Percentiles rank a stretch among this genome's conserved stretches.
These are phyloP conservation scores for Anastatica hierochuntica DNA, from an alignment of 345 rosid species.

Conservation along the genomic window DNA sequence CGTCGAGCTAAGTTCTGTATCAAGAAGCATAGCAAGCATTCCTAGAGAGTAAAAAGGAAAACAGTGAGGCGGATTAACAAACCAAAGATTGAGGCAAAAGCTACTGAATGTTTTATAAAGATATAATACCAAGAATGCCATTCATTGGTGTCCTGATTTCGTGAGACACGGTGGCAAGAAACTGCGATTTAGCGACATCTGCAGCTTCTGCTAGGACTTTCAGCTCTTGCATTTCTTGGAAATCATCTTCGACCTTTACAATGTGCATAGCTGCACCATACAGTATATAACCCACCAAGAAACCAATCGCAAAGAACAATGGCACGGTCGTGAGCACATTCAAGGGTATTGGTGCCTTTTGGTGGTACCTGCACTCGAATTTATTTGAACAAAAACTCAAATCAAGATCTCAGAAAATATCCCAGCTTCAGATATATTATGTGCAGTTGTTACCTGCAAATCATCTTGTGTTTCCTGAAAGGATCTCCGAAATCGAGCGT, in stretches of 20 bases:
- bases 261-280: slow-evolving; percentile 71
- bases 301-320: slow-evolving; percentile 62
- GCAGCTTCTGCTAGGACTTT: slow-evolving; percentile 95
- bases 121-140: slow-evolving; percentile 74
- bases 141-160: slow-evolving; percentile 99
- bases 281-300: slow-evolving; percentile 71
- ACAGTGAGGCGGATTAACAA: background rate
- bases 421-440: background rate
- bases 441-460: slow-evolving; percentile 53
- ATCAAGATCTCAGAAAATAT: background rate
- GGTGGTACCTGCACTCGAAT: slow-evolving; percentile 58
- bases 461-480: slow-evolving; percentile 85
- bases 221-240: slow-evolving; percentile 69
- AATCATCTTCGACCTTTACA: slow-evolving; percentile 87
- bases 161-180: slow-evolving; percentile 96
- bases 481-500: slow-evolving; percentile 95
- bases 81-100: background rate
- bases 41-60: slow-evolving; percentile 32
- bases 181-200: slow-evolving; percentile 96
- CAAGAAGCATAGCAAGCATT: slow-evolving; percentile 90
- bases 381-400: background rate
- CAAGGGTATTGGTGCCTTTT: slow-evolving; percentile 67
- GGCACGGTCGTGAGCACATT: slow-evolving; percentile 62
- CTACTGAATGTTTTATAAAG: background rate
- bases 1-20: slow-evolving; percentile 79